Base-by-base conservation (phyloP, 139 green algal species). In the Deuterostichococcus epilithicus region DNA sequence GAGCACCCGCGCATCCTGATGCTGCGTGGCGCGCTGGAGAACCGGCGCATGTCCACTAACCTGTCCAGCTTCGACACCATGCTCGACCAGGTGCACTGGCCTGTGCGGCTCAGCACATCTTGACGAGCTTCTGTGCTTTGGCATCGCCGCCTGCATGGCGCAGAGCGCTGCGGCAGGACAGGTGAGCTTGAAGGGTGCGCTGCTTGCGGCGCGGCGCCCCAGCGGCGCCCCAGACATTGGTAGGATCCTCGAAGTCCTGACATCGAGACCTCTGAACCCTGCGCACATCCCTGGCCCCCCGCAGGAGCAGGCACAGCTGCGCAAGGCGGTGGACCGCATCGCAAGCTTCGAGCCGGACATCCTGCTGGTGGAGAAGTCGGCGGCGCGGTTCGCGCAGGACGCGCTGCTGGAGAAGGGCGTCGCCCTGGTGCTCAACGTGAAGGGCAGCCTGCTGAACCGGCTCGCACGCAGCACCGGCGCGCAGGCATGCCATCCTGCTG, bases 351-450 rank as follows among this genome's bases (percentile, higher is more conserved):
- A 77, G 69, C 91, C 92, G 25, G 83, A 93, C 52, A 70, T 97
- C 44, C 73, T 97, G 76, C 80, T 97, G 74, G 91, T 97, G 65
- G 92, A 95, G 83, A 78, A 85, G 39, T 89, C 78, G 73, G 91
- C 94, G 77, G 87, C 90, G 6, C 74, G 92, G 15, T 81, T 74
- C 68, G 91, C 91, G 13, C 87, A 91, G 77, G 89, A 94, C 71
- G 81, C 86, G 70, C 86, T 94, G 58, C 82, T 93, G 74, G 68
- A 84, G 15, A 77, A 76, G 1, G 79, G 85, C 72, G 82, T 93
- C 3, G 81, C 81, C 23, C 80, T 95, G 66, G 90, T 90, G 44
- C 88, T 92, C 36, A 89, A 91, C 58, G 77, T 95, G 39, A 93
- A 92, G 81, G 70, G 65, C 23, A 81, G 86, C 59, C 68, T 92